A percentile compares a stretch with the other conserved stretches of the same genome.
Evolutionary conservation across 2,329 filamentous ascomycete species (phyloP).

Genomic region (Phyllosticta paracitricarpa): DNA sequence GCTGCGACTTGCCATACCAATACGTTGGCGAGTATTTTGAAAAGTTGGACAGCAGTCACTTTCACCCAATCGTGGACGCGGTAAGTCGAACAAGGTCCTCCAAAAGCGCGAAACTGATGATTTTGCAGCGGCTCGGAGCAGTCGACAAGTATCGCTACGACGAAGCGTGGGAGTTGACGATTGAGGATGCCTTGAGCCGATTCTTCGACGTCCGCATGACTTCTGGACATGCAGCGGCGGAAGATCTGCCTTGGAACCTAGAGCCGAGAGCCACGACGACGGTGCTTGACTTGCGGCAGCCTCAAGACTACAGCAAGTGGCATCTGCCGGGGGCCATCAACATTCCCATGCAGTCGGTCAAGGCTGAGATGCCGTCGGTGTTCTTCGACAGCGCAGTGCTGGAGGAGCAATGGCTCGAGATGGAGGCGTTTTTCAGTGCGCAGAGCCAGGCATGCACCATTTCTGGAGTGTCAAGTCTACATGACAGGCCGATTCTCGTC

Average conservation of each 20-base stretch:
- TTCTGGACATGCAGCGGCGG: background rate
- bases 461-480: slow-evolving; percentile 11
- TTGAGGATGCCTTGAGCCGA: slow-evolving; percentile 14
- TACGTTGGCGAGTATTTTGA: slow-evolving; percentile 52
- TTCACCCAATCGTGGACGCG: slow-evolving; percentile 41
- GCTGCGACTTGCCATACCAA: slow-evolving; percentile 55
- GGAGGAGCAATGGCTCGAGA: slow-evolving; percentile 36
- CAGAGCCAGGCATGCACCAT: slow-evolving; percentile 12
- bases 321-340: slow-evolving; percentile 26
- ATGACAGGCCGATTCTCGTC: slow-evolving; percentile 33
- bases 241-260: background rate
- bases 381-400: slow-evolving; percentile 38
- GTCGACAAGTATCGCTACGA: slow-evolving; percentile 11
- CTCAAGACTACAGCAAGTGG: slow-evolving; percentile 33
- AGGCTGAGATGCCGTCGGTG: slow-evolving; percentile 30
- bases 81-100: slow-evolving; percentile 17
- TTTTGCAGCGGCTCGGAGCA: slow-evolving; percentile 11
- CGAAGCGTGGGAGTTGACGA: slow-evolving; percentile 5
- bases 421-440: slow-evolving; percentile 34
- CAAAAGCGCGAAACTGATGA: slow-evolving; percentile 11
- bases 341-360: slow-evolving; percentile 28
- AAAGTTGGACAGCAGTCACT: slow-evolving; percentile 40
- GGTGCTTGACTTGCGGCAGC: slow-evolving; percentile 16
- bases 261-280: background rate
- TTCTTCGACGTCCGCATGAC: slow-evolving; percentile 1